Conservation (phyloP, 352 stramenopile species). For the Phytopythium aichiense region DNA sequence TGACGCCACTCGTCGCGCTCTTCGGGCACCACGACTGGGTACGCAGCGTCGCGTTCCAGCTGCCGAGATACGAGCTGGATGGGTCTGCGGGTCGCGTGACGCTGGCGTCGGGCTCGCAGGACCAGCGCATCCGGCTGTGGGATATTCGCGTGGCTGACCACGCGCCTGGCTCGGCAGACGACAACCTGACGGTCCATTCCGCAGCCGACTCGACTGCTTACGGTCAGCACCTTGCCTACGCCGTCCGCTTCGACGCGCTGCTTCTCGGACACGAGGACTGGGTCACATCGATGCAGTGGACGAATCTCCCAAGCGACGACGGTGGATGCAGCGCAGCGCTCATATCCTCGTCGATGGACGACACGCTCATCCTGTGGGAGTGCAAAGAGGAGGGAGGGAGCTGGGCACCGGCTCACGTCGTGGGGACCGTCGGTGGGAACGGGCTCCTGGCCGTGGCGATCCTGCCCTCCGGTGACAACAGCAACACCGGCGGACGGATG, state of each 20-base stretch:
- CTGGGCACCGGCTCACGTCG: slow-evolving; percentile 47
- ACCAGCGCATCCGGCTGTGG: slow-evolving; percentile 71
- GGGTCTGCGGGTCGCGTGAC: slow-evolving; percentile 11
- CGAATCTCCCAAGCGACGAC: slow-evolving; percentile 9
- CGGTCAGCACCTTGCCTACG: slow-evolving; percentile 19
- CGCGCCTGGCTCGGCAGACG: background rate
- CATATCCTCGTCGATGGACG: slow-evolving; percentile 76
- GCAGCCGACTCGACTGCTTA: background rate
- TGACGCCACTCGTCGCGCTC: slow-evolving; percentile 37
- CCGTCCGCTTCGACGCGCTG: slow-evolving; percentile 59
- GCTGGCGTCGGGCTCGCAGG: slow-evolving; percentile 65
- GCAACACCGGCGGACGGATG: slow-evolving; percentile 13
- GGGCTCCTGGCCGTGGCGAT: slow-evolving; percentile 40
- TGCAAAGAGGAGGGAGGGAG: slow-evolving; percentile 13
- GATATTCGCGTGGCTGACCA: slow-evolving; percentile 23
- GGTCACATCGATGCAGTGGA: slow-evolving; percentile 73
- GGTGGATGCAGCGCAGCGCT: slow-evolving; percentile 15
- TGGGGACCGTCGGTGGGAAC: slow-evolving; percentile 58
- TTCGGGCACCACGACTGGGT: slow-evolving; percentile 70
- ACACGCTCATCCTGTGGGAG: slow-evolving; percentile 67
- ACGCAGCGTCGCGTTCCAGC: slow-evolving; percentile 53
- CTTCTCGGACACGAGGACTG: slow-evolving; percentile 77
- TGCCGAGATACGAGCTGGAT: background rate
- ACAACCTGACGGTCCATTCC: background rate
- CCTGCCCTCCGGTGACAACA: slow-evolving; percentile 13